Evolutionary conservation across 139 green algal genomes (phyloP), one percentile per base, ranked within the genome.

Genomic region (Desmodesmus armatus): DNA sequence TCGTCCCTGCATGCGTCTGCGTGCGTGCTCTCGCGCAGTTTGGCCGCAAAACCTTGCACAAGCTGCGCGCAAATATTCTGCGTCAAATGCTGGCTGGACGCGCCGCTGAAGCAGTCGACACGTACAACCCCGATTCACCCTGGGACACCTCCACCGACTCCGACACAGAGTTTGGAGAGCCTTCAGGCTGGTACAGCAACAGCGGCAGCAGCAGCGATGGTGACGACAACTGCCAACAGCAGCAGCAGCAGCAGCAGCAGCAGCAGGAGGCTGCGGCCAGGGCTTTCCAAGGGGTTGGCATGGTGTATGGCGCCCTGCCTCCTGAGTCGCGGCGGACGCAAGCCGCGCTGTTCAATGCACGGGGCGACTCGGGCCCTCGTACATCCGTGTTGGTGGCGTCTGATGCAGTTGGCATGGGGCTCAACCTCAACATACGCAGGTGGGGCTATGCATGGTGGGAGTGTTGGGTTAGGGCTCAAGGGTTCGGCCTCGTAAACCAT

Each of bases 361-460:
- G 33, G 33, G 23, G 39, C 21, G 4, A 31, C 41, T 29, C 27
- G 40, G 3, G 80, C n/a, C 47, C 62, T 29, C n/a, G 53, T n/a
- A 63, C 63, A 13, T 51, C 47, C 6, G 72, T 99, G 70, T 84
- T 99, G 80, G 94, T 99, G 39, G 97, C 97, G 19, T 95, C 87
- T 13, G 97, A 99, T 83, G 97, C 97, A 2, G 93, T 99, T n/a
- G 97, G 97, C 19, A 99, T 99, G 97, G 97, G 97, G 6, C 91
- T 99, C 51, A 99, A 99, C 89, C 93, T 99, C 55, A 98, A 97
- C 92, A 98, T 99, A 41, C 82, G 92, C 62, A 67, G 79, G 79
- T 84, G 25, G 27, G n/a, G n/a, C n/a, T n/a, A n/a, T n/a, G n/a
- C n/a, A n/a, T n/a, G n/a, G n/a, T n/a, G n/a, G 29, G 3, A 2